These are phyloP conservation scores for Cyberlindnera veronae DNA, from an alignment of 805 yeast genomes.

Conservation along the genomic window DNA sequence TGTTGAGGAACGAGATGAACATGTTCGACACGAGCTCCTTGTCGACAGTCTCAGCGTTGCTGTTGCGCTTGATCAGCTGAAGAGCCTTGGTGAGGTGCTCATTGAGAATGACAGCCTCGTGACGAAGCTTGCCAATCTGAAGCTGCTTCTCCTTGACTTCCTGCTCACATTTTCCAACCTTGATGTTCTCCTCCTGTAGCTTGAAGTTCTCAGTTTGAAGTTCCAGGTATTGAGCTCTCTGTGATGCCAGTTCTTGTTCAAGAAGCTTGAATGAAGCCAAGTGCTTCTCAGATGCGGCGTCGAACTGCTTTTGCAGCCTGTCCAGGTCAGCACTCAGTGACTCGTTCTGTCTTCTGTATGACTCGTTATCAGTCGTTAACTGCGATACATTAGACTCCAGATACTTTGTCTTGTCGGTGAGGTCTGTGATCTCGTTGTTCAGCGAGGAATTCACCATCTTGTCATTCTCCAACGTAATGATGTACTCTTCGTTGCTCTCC, in stretches of 20 bases:
- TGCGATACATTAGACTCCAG: not conserved
- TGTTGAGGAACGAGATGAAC: conserved; percentile 74
- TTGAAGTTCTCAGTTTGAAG: conserved; percentile 25
- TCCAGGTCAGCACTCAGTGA: not conserved
- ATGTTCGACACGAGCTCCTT: conserved; percentile 86
- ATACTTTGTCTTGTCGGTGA: conserved; percentile 23
- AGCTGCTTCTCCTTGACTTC: conserved; percentile 70
- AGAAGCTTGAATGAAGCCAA: conserved; percentile 9
- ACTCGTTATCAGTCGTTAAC: conserved; percentile 4
- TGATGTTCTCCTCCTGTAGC: conserved; percentile 22
- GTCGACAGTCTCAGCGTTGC: conserved; percentile 75
- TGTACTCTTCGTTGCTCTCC: conserved; percentile 34
- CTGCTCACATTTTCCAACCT: conserved; percentile 39
- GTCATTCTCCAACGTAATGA: conserved; percentile 36
- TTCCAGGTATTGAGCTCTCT: conserved; percentile 25
- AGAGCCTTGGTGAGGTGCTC: conserved; percentile 95
- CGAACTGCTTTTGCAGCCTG: conserved; percentile 6
- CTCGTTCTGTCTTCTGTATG: conserved; percentile 4
- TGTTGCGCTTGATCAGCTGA: conserved; percentile 73
- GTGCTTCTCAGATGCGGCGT: conserved; percentile 5
- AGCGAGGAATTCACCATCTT: conserved; percentile 32
- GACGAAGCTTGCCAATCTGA: conserved; percentile 85
- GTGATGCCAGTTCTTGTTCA: conserved; percentile 27
- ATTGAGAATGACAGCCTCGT: conserved; percentile 88
- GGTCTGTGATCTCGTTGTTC: conserved; percentile 37